Evolutionary conservation across 2,329 filamentous ascomycete species (phyloP), one percentile per base, ranked within the genome.

Genomic region (Chrysoporthe cubensis): DNA sequence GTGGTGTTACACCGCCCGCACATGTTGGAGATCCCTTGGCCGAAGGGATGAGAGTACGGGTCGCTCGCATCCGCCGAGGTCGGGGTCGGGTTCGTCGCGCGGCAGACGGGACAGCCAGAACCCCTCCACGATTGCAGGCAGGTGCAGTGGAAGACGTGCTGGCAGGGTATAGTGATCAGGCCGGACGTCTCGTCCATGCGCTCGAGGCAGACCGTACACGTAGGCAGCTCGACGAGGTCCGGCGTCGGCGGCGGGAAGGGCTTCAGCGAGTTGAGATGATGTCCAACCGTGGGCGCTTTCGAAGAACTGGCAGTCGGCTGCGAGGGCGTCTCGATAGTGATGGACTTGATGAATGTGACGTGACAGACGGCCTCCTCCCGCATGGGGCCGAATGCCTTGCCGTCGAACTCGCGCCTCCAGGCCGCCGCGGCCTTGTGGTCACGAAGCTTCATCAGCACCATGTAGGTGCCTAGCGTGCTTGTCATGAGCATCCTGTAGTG

Each of bases 181-280:
- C 96, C 96, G 0, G 94, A 96, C 0, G 94, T 97, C 77, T 98
- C 95, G 75, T 99, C 96, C 96, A 99, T 99, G 60, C 95, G 90
- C 78, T 99, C 96, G 5, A 99, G 85, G 72, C 96, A 99, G 11
- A 99, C 96, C 0, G 96, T 94, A 72, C 96, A 99, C 1, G 96
- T 98, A 1, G 96, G 96, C 14, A 99, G 83, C 80, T 99, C 96
- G 65, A 97, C 86, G 1, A 98, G 84, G 62, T 92, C 91, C 1
- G 94, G 92, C 0, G 95, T 97, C 1, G 86, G 87, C 2, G 84
- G 89, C 4, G 87, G 87, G 64, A 89, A 88, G 0, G 88, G 88
- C 69, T 86, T 87, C 6, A 87, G 78, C 32, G 80, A 85, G 72
- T 74, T 83, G 77, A 82, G 71, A 76, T 79, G 52, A 76, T 79